phyloP scores from a whole-genome alignment of 495 filamentous ascomycete genomes.

The Glonium stellatum region DNA sequence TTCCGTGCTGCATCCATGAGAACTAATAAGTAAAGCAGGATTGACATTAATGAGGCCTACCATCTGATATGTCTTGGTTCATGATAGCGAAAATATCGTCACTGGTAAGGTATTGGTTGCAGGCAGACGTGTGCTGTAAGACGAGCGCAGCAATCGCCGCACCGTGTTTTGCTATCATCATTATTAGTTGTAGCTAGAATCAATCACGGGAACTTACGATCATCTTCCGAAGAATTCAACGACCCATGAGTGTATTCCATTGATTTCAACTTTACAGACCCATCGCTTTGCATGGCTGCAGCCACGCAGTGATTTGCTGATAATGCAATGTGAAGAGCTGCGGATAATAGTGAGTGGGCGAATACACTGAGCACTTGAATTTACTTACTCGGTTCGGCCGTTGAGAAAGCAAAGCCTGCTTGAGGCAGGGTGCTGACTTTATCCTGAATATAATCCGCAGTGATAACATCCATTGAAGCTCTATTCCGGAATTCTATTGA shows the following conservation, averaged over 20 bases:
- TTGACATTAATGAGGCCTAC: neutral
- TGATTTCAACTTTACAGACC: slow-evolving; percentile 53
- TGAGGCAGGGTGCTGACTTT: slow-evolving; percentile 62
- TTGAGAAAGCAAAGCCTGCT: slow-evolving; percentile 62
- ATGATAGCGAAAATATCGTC: slow-evolving; percentile 72
- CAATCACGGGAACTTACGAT: neutral
- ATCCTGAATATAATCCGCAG: slow-evolving; percentile 52
- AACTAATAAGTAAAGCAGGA: neutral
- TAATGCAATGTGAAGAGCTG: slow-evolving; percentile 44
- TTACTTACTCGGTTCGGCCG: slow-evolving; percentile 44
- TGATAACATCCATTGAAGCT: slow-evolving; percentile 57
- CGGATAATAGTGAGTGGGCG: neutral
- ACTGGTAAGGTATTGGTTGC: slow-evolving; percentile 50
- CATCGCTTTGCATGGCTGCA: slow-evolving; percentile 57
- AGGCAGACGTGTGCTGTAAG: slow-evolving; percentile 52
- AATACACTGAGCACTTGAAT: neutral
- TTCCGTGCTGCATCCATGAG: neutral
- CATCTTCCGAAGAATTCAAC: slow-evolving; percentile 18
- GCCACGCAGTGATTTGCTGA: slow-evolving; percentile 69
- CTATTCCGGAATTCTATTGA: slow-evolving; percentile 71
- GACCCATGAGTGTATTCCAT: slow-evolving; percentile 46
- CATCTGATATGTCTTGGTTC: slow-evolving; percentile 19
- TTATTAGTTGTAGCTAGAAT: neutral
- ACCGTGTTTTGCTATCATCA: slow-evolving; percentile 5
- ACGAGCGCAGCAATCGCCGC: slow-evolving; percentile 51